A percentile compares a stretch with the other conserved stretches of the same genome.
Conservation (phyloP, 306 rosid genomes). For the Lathyrus sativus region DNA sequence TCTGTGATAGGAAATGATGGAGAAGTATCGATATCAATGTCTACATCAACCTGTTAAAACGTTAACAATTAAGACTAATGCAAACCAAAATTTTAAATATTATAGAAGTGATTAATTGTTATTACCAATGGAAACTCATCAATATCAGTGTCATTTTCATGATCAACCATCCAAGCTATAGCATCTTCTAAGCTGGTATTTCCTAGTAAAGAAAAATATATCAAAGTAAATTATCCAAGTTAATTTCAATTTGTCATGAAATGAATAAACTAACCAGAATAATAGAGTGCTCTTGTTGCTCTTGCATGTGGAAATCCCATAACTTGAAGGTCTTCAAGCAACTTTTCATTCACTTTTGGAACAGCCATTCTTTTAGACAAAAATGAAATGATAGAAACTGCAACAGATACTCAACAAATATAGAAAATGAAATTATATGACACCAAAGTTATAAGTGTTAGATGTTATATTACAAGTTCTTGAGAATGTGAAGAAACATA, state of each 20-base stretch:
- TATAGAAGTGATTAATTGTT: not conserved
- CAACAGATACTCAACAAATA: constrained; percentile 12
- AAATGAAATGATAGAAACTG: constrained; percentile 29
- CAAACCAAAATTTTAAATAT: constrained; percentile 9
- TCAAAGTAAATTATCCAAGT: too few relatives aligned
- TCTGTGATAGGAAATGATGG: constrained; percentile 64
- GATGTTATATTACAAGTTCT: not conserved
- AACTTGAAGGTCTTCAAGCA: constrained; percentile 55
- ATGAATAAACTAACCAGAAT: constrained; percentile 56
- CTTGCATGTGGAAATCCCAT: constrained; percentile 67
- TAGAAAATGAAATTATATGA: not conserved
- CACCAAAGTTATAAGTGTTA: not conserved
- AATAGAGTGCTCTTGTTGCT: constrained; percentile 63
- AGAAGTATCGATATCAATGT: constrained; percentile 57
- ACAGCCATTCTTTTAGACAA: constrained; percentile 52
- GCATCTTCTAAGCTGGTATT: constrained; percentile 64
- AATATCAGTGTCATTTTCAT: constrained; percentile 68
- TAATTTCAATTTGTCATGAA: not conserved
- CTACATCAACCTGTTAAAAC: constrained; percentile 56
- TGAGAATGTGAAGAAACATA: constrained; percentile 24
- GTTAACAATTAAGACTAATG: constrained; percentile 26
- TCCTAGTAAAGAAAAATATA: constrained; percentile 47
- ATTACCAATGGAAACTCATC: constrained; percentile 74
- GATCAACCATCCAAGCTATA: constrained; percentile 71
- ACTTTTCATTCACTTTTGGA: constrained; percentile 61